phyloP scores from a whole-genome alignment of 176 grass and related monocot genomes.

The Bothriochloa decipiens region DNA sequence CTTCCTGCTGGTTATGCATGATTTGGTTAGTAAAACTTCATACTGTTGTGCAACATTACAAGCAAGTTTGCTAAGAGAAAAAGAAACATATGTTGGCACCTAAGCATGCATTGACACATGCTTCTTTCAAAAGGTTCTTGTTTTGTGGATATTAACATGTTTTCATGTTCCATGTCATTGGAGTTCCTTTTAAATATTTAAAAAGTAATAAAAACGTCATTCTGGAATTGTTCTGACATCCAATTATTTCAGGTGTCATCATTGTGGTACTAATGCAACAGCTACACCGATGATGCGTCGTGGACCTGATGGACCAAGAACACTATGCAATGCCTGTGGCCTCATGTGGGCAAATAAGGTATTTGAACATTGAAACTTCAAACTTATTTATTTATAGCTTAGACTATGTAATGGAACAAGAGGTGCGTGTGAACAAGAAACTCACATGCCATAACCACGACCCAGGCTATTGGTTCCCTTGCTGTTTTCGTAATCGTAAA shows the following conservation, averaged over 20 bases:
- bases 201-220: background rate
- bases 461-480: background rate
- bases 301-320: constrained; percentile 96
- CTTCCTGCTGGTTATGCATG: background rate
- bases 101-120: constrained; percentile 11
- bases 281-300: constrained; percentile 97
- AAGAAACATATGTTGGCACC: constrained; percentile 15
- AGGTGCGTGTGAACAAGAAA: background rate
- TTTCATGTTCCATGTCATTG: background rate
- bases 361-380: constrained; percentile 23
- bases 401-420: constrained; percentile 17
- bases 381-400: constrained; percentile 31
- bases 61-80: constrained; percentile 30
- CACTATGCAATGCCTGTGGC: constrained; percentile 95
- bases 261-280: constrained; percentile 77
- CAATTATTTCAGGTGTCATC: constrained; percentile 75
- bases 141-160: background rate
- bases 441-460: background rate
- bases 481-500: background rate
- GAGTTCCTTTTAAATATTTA: background rate
- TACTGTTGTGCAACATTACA: constrained; percentile 10
- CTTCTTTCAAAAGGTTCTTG: constrained; percentile 10
- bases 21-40: constrained; percentile 31
- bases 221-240: constrained; percentile 25
- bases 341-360: constrained; percentile 99